These are phyloP conservation scores for Seiridium cupressi DNA, from an alignment of 2,329 filamentous ascomycete species.

Conservation along the genomic window DNA sequence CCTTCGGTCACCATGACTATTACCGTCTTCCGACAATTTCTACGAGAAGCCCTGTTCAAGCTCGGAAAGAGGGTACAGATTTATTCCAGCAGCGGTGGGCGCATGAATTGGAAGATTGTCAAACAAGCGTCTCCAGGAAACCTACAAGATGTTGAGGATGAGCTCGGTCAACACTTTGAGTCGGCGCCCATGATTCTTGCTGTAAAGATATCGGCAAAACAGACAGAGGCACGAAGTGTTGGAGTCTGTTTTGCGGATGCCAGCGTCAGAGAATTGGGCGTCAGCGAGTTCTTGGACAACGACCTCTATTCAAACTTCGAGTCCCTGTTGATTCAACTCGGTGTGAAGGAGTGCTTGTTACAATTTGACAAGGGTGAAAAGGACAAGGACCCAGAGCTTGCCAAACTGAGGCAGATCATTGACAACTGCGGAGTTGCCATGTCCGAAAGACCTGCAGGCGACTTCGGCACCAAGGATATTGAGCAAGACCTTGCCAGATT, in stretches of 20 bases:
- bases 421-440: conserved; percentile 91
- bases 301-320: conserved; percentile 98
- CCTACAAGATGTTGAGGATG: conserved; percentile 94
- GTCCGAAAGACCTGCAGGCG: conserved; percentile 70
- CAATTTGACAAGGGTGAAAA: conserved; percentile 76
- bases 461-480: conserved; percentile 89
- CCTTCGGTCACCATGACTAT: conserved; percentile 93
- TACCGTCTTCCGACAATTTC: conserved; percentile 93
- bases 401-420: conserved; percentile 84
- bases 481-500: conserved; percentile 90
- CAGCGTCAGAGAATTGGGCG: conserved; percentile 89
- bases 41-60: conserved; percentile 89
- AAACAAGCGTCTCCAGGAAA: conserved; percentile 97
- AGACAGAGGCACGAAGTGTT: conserved; percentile 78
- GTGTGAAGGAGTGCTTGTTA: conserved; percentile 91
- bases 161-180: conserved; percentile 82
- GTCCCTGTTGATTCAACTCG: conserved; percentile 91
- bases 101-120: conserved; percentile 87
- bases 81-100: conserved; percentile 71
- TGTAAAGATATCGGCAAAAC: conserved; percentile 89
- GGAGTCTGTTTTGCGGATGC: conserved; percentile 98
- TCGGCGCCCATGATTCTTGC: conserved; percentile 92
- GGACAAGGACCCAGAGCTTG: conserved; percentile 82
- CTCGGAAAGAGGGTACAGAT: conserved; percentile 90
- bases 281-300: conserved; percentile 98